Evolutionary conservation across 2,329 filamentous ascomycete species (phyloP), one percentile per base, ranked within the genome.

Genomic region (Zopfia rhizophila): DNA sequence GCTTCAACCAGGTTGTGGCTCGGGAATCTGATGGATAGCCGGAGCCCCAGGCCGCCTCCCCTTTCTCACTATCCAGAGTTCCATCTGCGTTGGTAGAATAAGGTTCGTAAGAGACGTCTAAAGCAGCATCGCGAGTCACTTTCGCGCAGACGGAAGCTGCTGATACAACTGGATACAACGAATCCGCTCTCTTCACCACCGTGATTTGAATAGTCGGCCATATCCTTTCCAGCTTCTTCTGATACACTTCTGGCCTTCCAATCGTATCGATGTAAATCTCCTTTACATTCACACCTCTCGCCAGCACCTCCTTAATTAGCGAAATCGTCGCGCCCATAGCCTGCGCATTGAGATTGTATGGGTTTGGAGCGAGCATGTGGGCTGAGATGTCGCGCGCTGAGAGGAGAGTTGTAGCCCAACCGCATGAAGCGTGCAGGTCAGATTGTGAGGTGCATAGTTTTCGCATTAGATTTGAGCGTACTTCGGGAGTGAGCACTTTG

Each of bases 241-340:
- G 92, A 77, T 97, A 96, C 3, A 85, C 77, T 13, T 82, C 85
- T 2, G 93, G 92, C 44, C 82, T 88, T 23, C 93, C 93, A 65
- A 97, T 89, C 2, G 93, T 97, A 74, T 99, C 93, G 67, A 99
- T 92, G 70, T 91, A 99, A 38, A 99, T 89, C 72, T 97, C 90
- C 45, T 80, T 82, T 4, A 97, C 79, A 69, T 95, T 91, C 52
- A 97, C 89, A 24, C 90, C 90, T 14, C 81, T 79, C 7, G 84
- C 85, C 24, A 94, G 81, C 3, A 96, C 89, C 24, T 85, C 86
- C 43, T 84, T 79, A 63, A 97, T 93, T 39, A 99, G 79, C 27
- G 83, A 83, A 17, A 96, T 84, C 0, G 93, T 97, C 3, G 93
- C 90, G 71, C 96, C 92, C 84, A 94, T 88, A 13, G 93, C 93